Evolutionary conservation across 139 green algal genomes (phyloP).

Genomic region (Ulvella scutata): DNA sequence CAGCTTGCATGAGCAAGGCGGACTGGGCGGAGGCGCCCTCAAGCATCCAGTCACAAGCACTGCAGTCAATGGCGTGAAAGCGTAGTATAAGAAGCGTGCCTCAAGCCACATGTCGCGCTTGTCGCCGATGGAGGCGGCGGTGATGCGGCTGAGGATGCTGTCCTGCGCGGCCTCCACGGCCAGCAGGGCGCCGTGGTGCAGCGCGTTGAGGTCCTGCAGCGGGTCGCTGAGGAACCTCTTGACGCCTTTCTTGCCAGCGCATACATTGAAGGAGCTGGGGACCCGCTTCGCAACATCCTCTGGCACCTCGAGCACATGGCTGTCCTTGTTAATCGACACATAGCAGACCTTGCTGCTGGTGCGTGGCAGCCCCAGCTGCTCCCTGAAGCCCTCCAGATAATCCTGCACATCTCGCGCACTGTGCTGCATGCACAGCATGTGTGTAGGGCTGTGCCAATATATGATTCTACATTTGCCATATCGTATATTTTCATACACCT

Average conservation of each 20-base stretch:
- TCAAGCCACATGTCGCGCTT: background rate
- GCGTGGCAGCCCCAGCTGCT: slow-evolving; percentile 15
- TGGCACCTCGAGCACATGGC: slow-evolving; percentile 76
- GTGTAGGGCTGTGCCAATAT: too few species aligned
- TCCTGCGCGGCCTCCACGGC: slow-evolving; percentile 37
- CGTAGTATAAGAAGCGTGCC: too few species aligned
- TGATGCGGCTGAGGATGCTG: slow-evolving; percentile 24
- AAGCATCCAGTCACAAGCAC: too few species aligned
- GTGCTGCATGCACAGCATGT: too few species aligned
- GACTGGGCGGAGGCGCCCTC: too few species aligned
- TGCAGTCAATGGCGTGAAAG: too few species aligned
- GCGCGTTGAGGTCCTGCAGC: slow-evolving; percentile 41
- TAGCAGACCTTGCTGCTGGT: slow-evolving; percentile 30
- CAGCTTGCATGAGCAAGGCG: too few species aligned
- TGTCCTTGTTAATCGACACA: slow-evolving; percentile 71
- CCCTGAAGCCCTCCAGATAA: slow-evolving; percentile 26
- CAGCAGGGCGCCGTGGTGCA: slow-evolving; percentile 24
- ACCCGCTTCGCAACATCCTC: slow-evolving; percentile 17
- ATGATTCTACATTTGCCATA: too few species aligned
- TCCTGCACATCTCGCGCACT: background rate
- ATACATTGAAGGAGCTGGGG: background rate
- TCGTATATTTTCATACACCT: too few species aligned
- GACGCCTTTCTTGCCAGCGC: slow-evolving; percentile 53
- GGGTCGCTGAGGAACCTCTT: slow-evolving; percentile 34
- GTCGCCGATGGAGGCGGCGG: background rate